phyloP scores from a whole-genome alignment of 768 basidiomycete species.

The Hydnum rufescens region DNA sequence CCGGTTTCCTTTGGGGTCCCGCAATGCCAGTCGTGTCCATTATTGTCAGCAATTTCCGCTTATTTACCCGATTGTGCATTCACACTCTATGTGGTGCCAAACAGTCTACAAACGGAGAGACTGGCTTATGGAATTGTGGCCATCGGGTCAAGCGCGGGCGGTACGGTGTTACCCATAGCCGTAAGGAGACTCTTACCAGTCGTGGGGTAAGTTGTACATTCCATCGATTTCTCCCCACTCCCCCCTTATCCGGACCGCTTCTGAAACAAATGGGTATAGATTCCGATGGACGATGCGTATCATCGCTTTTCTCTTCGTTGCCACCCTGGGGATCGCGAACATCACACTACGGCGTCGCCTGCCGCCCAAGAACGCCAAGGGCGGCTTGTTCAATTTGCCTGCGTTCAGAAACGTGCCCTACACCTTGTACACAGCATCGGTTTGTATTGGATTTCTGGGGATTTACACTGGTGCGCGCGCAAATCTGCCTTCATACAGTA shows the following conservation, averaged over 20 bases:
- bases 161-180: conserved; percentile 17
- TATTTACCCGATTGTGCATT: background rate
- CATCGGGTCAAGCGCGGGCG: conserved; percentile 30
- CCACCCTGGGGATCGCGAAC: conserved; percentile 13
- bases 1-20: conserved; percentile 11
- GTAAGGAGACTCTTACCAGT: conserved; percentile 11
- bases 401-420: conserved; percentile 13
- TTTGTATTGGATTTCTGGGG: conserved; percentile 12
- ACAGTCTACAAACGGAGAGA: conserved; percentile 22
- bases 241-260: background rate
- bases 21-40: conserved; percentile 11
- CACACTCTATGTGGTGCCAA: background rate
- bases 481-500: no score
- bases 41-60: background rate
- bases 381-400: conserved; percentile 7
- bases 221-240: background rate
- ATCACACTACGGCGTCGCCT: conserved; percentile 11
- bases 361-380: conserved; percentile 3
- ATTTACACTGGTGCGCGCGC: no score
- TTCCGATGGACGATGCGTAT: conserved; percentile 13
- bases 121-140: conserved; percentile 43
- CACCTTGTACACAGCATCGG: conserved; percentile 11
- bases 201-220: conserved; percentile 7
- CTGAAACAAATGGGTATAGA: background rate
- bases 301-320: conserved; percentile 12